These are phyloP conservation scores for Sungouiella blattae DNA, from an alignment of 805 yeast species.

Conservation along the genomic window DNA sequence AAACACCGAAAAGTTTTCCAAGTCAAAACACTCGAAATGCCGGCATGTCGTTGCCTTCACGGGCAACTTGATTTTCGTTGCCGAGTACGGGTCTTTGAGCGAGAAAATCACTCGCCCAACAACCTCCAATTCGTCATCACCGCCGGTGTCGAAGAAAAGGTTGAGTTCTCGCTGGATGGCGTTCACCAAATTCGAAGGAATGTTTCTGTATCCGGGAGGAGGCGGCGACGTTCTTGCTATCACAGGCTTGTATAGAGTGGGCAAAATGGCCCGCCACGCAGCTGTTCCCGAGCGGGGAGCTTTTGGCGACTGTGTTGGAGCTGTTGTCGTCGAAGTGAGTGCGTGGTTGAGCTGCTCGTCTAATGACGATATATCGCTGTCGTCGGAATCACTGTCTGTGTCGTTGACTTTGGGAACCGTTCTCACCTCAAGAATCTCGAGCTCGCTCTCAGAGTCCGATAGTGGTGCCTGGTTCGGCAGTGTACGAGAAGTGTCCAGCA, in stretches of 20 bases:
- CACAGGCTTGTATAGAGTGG: constrained; percentile 8
- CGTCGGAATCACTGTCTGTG: constrained; percentile 2
- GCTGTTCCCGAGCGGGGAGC: not conserved
- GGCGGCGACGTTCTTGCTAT: constrained; percentile 9
- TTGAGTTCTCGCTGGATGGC: constrained; percentile 27
- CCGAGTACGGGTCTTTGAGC: constrained; percentile 38
- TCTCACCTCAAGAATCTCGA: constrained; percentile 16
- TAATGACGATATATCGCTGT: constrained; percentile 13
- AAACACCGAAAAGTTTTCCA: constrained; percentile 37
- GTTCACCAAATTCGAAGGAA: constrained; percentile 28
- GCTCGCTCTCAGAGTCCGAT: constrained; percentile 10
- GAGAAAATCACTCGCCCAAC: constrained; percentile 36
- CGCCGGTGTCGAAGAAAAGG: constrained; percentile 13
- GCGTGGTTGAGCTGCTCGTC: constrained; percentile 13
- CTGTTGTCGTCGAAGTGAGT: constrained; percentile 5
- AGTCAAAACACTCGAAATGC: constrained; percentile 45
- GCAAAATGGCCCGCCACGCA: constrained; percentile 1
- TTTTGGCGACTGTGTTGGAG: constrained; percentile 5
- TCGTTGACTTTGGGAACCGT: not conserved
- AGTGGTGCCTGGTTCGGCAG: too few relatives aligned
- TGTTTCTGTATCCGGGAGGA: constrained; percentile 19
- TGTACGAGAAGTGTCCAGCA: too few relatives aligned
- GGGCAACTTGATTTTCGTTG: constrained; percentile 36
- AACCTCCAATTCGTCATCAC: constrained; percentile 28
- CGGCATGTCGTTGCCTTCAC: constrained; percentile 34